These are phyloP conservation scores for Psilocybe subaeruginosa DNA, from an alignment of 768 basidiomycete genomes.

Conservation along the genomic window DNA sequence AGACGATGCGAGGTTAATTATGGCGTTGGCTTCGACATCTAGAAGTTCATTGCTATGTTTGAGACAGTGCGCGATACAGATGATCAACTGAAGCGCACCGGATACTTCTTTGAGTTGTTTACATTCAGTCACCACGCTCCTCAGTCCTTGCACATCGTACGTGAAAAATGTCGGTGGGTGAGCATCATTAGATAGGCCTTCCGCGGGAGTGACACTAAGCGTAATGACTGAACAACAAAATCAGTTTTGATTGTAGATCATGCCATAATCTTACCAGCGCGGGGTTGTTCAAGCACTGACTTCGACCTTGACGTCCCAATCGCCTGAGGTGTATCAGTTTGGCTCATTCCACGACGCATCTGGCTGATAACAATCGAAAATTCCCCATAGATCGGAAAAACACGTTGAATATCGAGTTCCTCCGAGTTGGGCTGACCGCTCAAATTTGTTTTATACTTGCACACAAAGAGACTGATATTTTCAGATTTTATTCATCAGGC, in stretches of 20 bases:
- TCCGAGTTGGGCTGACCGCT: slow-evolving; percentile 23
- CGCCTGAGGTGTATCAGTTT: slow-evolving; percentile 24
- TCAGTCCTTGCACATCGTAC: slow-evolving; percentile 48
- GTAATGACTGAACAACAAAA: slow-evolving; percentile 44
- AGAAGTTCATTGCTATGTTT: background rate
- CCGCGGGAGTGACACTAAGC: slow-evolving; percentile 54
- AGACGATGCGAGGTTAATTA: slow-evolving; percentile 29
- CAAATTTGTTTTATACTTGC: slow-evolving; percentile 36
- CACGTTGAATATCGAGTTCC: slow-evolving; percentile 47
- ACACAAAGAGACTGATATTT: slow-evolving; percentile 48
- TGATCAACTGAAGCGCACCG: slow-evolving; percentile 34
- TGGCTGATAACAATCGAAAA: slow-evolving; percentile 64
- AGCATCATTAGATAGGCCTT: slow-evolving; percentile 26
- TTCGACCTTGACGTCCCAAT: slow-evolving; percentile 14
- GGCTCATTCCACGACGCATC: slow-evolving; percentile 40
- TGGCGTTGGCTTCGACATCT: slow-evolving; percentile 26
- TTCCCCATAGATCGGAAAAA: slow-evolving; percentile 58
- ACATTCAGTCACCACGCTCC: slow-evolving; percentile 53
- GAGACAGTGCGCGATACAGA: background rate
- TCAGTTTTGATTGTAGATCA: background rate
- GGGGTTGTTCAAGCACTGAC: slow-evolving; percentile 34
- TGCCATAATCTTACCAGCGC: slow-evolving; percentile 40
- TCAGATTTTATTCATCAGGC: slow-evolving; percentile 7
- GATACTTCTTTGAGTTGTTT: slow-evolving; percentile 55
- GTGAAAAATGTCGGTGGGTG: slow-evolving; percentile 49